These are phyloP conservation scores for Helicosporidium sp. DNA, from an alignment of 139 green algal species.

Conservation along the genomic window DNA sequence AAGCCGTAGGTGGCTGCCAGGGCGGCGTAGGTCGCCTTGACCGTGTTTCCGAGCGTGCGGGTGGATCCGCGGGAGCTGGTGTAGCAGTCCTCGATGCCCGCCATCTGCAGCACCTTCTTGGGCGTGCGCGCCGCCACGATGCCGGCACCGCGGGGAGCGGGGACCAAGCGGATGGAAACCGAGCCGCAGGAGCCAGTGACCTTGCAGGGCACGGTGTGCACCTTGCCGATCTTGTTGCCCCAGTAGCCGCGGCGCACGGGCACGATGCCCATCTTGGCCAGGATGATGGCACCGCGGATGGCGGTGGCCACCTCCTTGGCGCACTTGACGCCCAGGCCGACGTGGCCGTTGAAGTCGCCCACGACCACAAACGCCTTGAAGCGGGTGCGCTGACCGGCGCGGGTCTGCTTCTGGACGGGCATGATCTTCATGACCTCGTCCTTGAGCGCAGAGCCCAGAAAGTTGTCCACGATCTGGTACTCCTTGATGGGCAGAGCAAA, in stretches of 20 bases:
- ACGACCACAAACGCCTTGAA: slow-evolving; percentile 99
- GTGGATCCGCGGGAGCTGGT: slow-evolving; percentile 78
- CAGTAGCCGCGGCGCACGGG: slow-evolving; percentile 94
- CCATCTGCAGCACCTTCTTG: slow-evolving; percentile 99
- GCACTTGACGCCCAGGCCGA: slow-evolving; percentile 97
- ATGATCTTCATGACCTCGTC: slow-evolving; percentile 99
- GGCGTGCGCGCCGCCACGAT: slow-evolving; percentile 88
- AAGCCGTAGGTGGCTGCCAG: slow-evolving; percentile 76
- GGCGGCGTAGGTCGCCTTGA: slow-evolving; percentile 60
- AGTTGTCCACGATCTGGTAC: slow-evolving; percentile 85
- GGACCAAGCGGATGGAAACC: slow-evolving; percentile 86
- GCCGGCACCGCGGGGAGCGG: slow-evolving; percentile 85
- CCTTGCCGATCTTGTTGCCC: slow-evolving; percentile 91
- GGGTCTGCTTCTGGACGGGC: slow-evolving; percentile 99
- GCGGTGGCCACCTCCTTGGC: slow-evolving; percentile 95
- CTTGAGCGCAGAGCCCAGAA: slow-evolving; percentile 63
- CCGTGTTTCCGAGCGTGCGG: slow-evolving; percentile 98
- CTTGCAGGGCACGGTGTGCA: slow-evolving; percentile 79
- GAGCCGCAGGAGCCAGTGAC: slow-evolving; percentile 90
- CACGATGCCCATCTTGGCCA: slow-evolving; percentile 85
- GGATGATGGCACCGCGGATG: slow-evolving; percentile 93
- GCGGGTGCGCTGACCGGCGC: slow-evolving; percentile 91
- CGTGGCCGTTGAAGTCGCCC: slow-evolving; percentile 93
- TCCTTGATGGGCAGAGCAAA: slow-evolving; percentile 98
- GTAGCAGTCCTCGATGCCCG: slow-evolving; percentile 98